phyloP scores from a whole-genome alignment of 2,329 filamentous ascomycete genomes.

The Coniochaeta hoffmannii region DNA sequence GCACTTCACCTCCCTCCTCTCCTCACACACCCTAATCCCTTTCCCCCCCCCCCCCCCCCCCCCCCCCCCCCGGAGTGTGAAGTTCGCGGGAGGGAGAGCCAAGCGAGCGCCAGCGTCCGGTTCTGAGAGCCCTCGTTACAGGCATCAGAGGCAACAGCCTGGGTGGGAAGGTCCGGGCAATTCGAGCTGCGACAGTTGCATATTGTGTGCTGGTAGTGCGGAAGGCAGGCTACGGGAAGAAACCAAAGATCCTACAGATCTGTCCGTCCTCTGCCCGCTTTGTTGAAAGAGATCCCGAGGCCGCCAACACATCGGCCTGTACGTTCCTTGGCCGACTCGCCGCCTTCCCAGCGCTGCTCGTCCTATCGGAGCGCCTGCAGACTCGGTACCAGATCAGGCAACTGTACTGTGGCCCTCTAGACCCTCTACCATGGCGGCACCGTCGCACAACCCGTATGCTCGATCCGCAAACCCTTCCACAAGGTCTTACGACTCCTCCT shows the following conservation, averaged over 20 bases:
- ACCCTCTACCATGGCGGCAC: slow-evolving; percentile 42
- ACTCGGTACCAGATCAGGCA: slow-evolving; percentile 26
- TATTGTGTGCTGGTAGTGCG: too few species aligned
- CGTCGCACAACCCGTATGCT: slow-evolving; percentile 49
- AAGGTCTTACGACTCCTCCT: slow-evolving; percentile 57
- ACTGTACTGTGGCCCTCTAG: slow-evolving; percentile 23
- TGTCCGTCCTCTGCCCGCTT: not conserved
- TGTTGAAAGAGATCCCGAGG: not conserved
- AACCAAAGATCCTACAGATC: not conserved
- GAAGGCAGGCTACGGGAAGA: not conserved
- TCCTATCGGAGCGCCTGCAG: slow-evolving; percentile 29
- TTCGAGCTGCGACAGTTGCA: not conserved
- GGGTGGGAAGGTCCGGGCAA: not conserved
- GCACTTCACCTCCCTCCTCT: too few species aligned
- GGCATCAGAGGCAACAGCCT: not conserved
- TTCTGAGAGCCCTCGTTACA: not conserved
- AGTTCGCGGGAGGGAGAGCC: not conserved
- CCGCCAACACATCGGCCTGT: slow-evolving; percentile 17
- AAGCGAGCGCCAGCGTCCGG: slow-evolving; percentile 1
- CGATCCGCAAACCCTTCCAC: slow-evolving; percentile 56
- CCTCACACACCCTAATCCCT: too few species aligned
- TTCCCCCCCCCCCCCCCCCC: too few species aligned
- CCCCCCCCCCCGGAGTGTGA: too few species aligned
- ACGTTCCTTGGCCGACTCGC: slow-evolving; percentile 34
- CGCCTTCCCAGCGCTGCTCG: slow-evolving; percentile 27